Evolutionary conservation across 441 rosid genomes (phyloP).

Genomic region (Biscutella laevigata): DNA sequence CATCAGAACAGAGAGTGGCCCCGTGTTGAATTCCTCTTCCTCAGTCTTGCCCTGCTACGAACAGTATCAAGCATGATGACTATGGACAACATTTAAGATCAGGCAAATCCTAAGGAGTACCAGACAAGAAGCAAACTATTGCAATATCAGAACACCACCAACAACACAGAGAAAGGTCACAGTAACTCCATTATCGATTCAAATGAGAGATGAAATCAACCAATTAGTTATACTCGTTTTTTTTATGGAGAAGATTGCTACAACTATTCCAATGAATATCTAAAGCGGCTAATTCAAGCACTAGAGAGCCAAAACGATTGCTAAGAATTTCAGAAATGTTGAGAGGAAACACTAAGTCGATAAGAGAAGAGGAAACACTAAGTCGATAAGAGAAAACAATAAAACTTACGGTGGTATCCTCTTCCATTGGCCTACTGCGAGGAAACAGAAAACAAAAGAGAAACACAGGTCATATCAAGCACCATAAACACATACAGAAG

Average conservation of each 20-base stretch:
- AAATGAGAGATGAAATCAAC: not conserved
- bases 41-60: slow-evolving; percentile 46
- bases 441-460: not conserved
- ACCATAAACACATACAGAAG: too few species aligned
- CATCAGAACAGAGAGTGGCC: slow-evolving; percentile 90
- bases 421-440: slow-evolving; percentile 62
- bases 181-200: not conserved
- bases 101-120: too few species aligned
- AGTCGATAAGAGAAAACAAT: too few species aligned
- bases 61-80: not conserved
- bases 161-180: not conserved
- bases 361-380: too few species aligned
- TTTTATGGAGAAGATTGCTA: too few species aligned
- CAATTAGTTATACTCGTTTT: too few species aligned
- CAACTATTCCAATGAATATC: too few species aligned
- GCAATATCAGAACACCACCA: not conserved
- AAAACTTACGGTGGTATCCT: too few species aligned
- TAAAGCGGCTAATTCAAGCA: too few species aligned
- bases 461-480: slow-evolving; percentile 1
- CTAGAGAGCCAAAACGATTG: too few species aligned
- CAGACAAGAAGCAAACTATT: not conserved
- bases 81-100: not conserved
- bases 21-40: slow-evolving; percentile 88
- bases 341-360: slow-evolving; percentile 25
- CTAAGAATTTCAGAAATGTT: too few species aligned